Percentiles rank a stretch among this genome's conserved stretches.
Evolutionary conservation across 2,329 filamentous ascomycete genomes (phyloP).

Genomic region (Colletotrichum orbiculare): DNA sequence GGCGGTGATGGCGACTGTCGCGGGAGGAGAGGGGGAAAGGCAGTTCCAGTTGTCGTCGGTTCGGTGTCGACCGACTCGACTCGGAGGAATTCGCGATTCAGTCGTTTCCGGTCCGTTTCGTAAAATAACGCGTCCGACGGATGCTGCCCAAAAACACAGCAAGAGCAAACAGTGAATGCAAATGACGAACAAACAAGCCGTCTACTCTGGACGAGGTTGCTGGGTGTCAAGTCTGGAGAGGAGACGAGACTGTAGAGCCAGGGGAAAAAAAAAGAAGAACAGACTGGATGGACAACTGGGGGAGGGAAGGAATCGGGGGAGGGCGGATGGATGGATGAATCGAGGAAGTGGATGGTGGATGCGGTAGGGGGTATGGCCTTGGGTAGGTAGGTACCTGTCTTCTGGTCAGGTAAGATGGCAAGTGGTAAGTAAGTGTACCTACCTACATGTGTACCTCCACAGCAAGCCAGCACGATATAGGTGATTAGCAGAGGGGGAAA

Average conservation of each 20-base stretch:
- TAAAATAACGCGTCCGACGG: constrained; percentile 17
- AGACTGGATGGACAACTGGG: background rate
- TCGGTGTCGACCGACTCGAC: constrained; percentile 24
- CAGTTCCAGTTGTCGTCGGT: background rate
- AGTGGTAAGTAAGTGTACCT: background rate
- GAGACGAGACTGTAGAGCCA: constrained; percentile 19
- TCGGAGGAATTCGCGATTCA: constrained; percentile 15
- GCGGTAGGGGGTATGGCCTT: background rate
- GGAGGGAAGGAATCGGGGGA: constrained; percentile 4
- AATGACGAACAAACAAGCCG: constrained; percentile 9
- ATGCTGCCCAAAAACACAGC: background rate
- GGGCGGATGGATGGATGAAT: constrained; percentile 17
- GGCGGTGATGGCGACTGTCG: constrained; percentile 27
- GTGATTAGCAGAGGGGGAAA: too few relatives aligned
- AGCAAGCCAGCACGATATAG: background rate
- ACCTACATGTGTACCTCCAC: constrained; percentile 1
- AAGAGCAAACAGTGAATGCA: background rate
- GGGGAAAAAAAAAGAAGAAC: constrained; percentile 22
- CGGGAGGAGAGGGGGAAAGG: constrained; percentile 17
- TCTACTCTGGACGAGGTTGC: constrained; percentile 12
- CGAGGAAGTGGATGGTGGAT: background rate
- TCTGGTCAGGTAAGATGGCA: constrained; percentile 2
- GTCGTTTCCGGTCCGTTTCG: constrained; percentile 33
- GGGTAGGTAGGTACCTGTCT: background rate
- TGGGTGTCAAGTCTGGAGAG: constrained; percentile 11